Evolutionary conservation across 768 basidiomycete species (phyloP), one percentile per base, ranked within the genome.

Genomic region (Hygrophorus russula): DNA sequence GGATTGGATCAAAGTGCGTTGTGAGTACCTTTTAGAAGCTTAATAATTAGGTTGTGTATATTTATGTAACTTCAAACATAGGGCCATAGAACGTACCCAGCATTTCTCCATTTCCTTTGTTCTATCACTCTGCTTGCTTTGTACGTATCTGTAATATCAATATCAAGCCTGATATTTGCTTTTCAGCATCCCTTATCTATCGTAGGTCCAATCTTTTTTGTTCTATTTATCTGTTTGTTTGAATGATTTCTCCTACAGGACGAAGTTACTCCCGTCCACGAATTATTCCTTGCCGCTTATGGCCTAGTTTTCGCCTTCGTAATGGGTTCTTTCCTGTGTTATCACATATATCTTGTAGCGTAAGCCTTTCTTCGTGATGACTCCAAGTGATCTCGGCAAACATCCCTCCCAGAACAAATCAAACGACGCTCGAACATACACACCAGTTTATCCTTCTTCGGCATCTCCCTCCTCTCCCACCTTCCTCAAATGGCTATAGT

Each of bases 71-170:
- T 24, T 24, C 24, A 7, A 3, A 24, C 24, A 24, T 52, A 89
- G 86, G 87, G 87, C 2, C 76, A 87, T 60, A 70, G 86, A 55
- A 90, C 83, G 32, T 88, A 90, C 57, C 79, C 85, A 6, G 77
- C 87, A 4, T 91, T 89, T 55, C 63, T 90, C 40, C 85, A 88
- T 58, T 84, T 90, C 55, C 66, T 90, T 39, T 63, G 68, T 27
- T 78, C 72, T 49, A 57, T 82, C 36, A 80, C 78, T 7, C 51
- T 81, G 5, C 69, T 87, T 32, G 67, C 84, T 11, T 49, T 68
- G 12, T 85, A 90, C 55, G 62, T 82, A 31, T 70, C 74, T 45
- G 47, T 59, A 12, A 53, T 88, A 31, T 73, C 74, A 41, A 60
- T 67, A 2, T 60, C 60, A 28, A 76, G 76, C 31, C 63, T 87